Conservation (phyloP, 2,329 filamentous ascomycete species). For the Neoscytalidium dimidiatum region DNA sequence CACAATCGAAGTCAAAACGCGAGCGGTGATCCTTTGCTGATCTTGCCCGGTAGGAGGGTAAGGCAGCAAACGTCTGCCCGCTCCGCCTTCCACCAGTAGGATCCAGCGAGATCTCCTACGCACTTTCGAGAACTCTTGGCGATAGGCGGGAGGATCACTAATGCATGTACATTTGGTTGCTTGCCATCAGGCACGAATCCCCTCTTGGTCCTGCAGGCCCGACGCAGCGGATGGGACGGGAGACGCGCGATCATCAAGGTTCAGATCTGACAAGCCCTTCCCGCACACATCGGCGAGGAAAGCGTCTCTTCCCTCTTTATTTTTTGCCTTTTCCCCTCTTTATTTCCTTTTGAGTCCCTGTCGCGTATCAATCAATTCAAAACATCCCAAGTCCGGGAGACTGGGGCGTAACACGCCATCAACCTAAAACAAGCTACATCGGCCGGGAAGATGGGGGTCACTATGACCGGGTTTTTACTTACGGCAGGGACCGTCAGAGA, state of each 20-base stretch:
- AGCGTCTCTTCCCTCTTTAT: background rate
- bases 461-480: no score
- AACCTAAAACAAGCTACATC: slow-evolving; percentile 3
- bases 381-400: background rate
- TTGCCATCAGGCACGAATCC: background rate
- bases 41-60: background rate
- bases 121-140: no score
- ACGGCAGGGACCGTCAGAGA: no score
- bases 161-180: no score
- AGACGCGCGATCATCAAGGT: background rate
- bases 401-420: background rate
- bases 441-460: no score
- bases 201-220: background rate
- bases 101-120: no score
- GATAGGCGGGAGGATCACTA: no score
- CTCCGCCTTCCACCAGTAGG: no score
- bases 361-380: background rate
- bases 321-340: background rate
- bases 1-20: background rate
- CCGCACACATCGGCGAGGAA: background rate
- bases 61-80: background rate
- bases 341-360: background rate
- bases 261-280: background rate
- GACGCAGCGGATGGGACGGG: background rate
- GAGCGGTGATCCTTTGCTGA: background rate